Conservation (phyloP, 345 rosid genomes). For the Aethionema arabicum region DNA sequence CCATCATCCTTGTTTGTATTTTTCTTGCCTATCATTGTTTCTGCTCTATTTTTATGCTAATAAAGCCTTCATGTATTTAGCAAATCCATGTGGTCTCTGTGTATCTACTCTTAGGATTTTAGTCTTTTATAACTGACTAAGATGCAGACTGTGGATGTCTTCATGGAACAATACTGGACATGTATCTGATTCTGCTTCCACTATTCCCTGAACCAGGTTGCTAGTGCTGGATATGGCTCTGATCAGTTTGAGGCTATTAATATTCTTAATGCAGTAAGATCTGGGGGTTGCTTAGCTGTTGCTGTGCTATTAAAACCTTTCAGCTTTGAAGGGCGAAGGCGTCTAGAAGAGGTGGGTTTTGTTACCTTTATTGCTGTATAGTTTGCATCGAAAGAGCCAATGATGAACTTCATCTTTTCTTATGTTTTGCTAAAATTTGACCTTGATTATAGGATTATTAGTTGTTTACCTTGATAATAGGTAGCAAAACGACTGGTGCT, state of each 20-base stretch:
- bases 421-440: not conserved
- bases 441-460: not conserved
- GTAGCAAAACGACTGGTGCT: too few species aligned
- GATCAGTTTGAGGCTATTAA: slow-evolving; percentile 60
- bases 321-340: slow-evolving; percentile 90
- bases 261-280: slow-evolving; percentile 56
- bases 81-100: slow-evolving; percentile 7
- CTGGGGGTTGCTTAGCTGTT: slow-evolving; percentile 54
- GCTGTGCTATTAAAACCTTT: slow-evolving; percentile 82
- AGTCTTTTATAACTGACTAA: not conserved
- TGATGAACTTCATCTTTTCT: not conserved
- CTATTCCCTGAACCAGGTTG: slow-evolving; percentile 50
- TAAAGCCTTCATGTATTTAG: not conserved
- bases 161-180: slow-evolving; percentile 6
- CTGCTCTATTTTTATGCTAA: slow-evolving; percentile 16
- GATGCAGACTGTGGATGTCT: not conserved
- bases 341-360: slow-evolving; percentile 66
- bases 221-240: slow-evolving; percentile 74
- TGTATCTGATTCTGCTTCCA: slow-evolving; percentile 24
- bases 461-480: not conserved
- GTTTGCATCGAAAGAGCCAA: not conserved
- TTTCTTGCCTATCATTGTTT: slow-evolving; percentile 47
- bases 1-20: slow-evolving; percentile 97
- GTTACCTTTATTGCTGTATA: slow-evolving; percentile 1
- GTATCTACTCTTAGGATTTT: slow-evolving; percentile 7